Evolutionary conservation across 2,329 filamentous ascomycete genomes (phyloP).

Genomic region (Sporothrix schenckii): DNA sequence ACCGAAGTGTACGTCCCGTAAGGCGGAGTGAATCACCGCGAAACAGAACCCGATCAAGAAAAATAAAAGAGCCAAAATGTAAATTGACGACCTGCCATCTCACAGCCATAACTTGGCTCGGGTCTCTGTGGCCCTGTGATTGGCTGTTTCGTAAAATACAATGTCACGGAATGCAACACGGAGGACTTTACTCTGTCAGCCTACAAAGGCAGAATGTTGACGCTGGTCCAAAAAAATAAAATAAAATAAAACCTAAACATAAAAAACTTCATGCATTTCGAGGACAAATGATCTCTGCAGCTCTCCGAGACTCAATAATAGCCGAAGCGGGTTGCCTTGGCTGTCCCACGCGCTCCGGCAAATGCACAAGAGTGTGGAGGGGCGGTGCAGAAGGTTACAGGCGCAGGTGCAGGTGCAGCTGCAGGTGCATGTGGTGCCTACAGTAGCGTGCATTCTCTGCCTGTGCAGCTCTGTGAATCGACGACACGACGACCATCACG

Average conservation of each 20-base stretch:
- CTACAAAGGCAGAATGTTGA: slow-evolving; percentile 2
- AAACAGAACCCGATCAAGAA: not conserved
- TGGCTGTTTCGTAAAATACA: not conserved
- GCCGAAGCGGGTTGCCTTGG: slow-evolving; percentile 4
- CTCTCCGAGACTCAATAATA: not conserved
- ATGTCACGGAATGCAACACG: not conserved
- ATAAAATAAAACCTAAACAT: no score
- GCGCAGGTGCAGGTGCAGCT: not conserved
- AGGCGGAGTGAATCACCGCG: not conserved
- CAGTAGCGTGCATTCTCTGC: not conserved
- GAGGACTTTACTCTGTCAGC: not conserved
- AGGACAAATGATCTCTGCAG: not conserved
- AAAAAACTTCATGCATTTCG: not conserved
- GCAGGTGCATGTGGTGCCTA: slow-evolving; percentile 16
- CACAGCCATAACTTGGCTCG: not conserved
- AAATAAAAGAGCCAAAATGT: not conserved
- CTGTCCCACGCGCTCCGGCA: slow-evolving; percentile 7
- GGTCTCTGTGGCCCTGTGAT: not conserved
- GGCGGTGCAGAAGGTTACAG: not conserved
- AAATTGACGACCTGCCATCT: not conserved
- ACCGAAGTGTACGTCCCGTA: not conserved
- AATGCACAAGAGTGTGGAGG: not conserved
- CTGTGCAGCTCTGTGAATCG: not conserved
- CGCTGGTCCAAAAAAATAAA: not conserved
- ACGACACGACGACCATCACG: not conserved